Conservation (phyloP, 495 filamentous ascomycete genomes). For the Aspergillus diversus region DNA sequence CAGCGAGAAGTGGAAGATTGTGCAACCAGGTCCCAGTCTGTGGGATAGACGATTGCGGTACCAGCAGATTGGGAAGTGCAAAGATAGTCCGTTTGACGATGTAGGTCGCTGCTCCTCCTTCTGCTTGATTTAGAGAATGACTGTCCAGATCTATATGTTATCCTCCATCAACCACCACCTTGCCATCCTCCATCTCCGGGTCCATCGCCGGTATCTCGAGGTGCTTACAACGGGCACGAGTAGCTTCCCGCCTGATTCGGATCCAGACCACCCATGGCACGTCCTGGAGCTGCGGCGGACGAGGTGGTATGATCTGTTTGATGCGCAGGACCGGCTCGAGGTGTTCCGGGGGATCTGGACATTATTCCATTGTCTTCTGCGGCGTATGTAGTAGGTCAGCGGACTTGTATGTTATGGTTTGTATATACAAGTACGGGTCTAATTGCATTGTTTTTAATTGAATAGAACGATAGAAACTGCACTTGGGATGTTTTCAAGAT, state of each 20-base stretch:
- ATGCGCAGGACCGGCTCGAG: constrained; percentile 66
- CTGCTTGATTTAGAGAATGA: constrained; percentile 9
- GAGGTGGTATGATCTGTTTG: constrained; percentile 78
- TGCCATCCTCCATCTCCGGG: constrained; percentile 70
- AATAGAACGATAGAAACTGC: too few species aligned
- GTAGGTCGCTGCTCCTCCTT: constrained; percentile 35
- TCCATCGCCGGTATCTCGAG: constrained; percentile 68
- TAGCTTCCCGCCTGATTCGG: constrained; percentile 42
- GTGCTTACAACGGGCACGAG: constrained; percentile 46
- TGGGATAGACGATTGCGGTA: constrained; percentile 85
- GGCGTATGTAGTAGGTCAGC: constrained; percentile 29
- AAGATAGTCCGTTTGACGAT: constrained; percentile 55
- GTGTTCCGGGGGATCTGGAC: constrained; percentile 76
- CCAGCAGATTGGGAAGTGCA: constrained; percentile 67
- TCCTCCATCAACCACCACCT: constrained; percentile 84
- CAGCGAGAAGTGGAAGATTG: constrained; percentile 50
- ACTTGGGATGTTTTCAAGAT: too few species aligned
- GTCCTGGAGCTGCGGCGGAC: constrained; percentile 67
- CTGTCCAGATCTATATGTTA: constrained; percentile 73
- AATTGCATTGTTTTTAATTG: too few species aligned
- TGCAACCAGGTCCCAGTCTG: constrained; percentile 62
- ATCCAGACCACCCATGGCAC: constrained; percentile 64
- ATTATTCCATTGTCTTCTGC: constrained; percentile 72
- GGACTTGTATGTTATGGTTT: too few species aligned
- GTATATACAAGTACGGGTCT: too few species aligned